Conservation (phyloP, 192 early-diverging fungal species). For the Coemansia sp. region DNA sequence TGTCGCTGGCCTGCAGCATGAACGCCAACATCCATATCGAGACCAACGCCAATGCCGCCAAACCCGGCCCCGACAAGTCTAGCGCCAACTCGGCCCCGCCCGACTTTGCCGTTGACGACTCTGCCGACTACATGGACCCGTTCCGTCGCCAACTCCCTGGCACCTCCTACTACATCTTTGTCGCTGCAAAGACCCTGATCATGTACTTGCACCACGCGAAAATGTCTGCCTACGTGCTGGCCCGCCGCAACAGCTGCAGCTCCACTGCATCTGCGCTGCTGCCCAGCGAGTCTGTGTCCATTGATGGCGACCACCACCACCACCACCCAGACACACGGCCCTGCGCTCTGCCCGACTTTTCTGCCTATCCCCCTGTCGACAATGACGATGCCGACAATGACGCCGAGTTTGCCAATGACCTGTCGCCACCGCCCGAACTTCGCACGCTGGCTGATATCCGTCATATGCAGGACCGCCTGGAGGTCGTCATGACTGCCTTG, state of each 20-base stretch:
- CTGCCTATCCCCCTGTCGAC: neutral
- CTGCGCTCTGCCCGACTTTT: neutral
- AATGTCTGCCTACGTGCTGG: constrained; percentile 49
- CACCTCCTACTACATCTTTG: constrained; percentile 48
- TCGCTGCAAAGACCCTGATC: constrained; percentile 53
- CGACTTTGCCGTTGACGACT: constrained; percentile 1
- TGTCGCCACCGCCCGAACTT: constrained; percentile 45
- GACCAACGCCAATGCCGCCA: constrained; percentile 48
- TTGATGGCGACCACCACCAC: constrained; percentile 8
- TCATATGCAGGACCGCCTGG: constrained; percentile 52
- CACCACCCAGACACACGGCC: neutral
- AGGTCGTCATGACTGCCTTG: constrained; percentile 47
- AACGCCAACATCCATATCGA: constrained; percentile 54
- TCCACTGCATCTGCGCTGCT: constrained; percentile 15
- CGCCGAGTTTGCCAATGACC: constrained; percentile 33
- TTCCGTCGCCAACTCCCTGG: constrained; percentile 45
- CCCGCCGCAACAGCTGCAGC: constrained; percentile 30
- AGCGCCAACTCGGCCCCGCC: neutral
- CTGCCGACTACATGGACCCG: constrained; percentile 19
- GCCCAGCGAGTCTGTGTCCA: constrained; percentile 33
- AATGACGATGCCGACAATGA: constrained; percentile 12
- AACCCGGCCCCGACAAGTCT: too few species aligned
- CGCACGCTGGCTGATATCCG: constrained; percentile 44
- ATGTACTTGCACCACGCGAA: constrained; percentile 54
- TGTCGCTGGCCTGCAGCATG: constrained; percentile 50